Percentiles rank a stretch among this genome's conserved stretches.
Evolutionary conservation across 306 rosid genomes (phyloP).

Genomic region (Vigna unguiculata): DNA sequence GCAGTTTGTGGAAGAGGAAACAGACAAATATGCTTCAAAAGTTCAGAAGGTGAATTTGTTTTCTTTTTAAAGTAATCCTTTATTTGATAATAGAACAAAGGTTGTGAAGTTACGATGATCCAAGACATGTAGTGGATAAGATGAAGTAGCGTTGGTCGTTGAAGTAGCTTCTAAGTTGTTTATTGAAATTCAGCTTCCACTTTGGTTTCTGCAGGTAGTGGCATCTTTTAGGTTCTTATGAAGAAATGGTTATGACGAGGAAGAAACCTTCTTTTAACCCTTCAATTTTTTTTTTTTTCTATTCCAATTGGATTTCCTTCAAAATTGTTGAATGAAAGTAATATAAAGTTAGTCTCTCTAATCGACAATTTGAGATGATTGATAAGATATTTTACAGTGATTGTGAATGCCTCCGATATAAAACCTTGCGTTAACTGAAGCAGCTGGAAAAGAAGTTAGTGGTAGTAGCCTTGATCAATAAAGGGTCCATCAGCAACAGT

Average conservation of each 20-base stretch:
- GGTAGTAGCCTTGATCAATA: background rate
- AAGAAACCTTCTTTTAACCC: background rate
- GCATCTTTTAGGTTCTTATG: slow-evolving; percentile 72
- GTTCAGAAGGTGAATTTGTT: slow-evolving; percentile 65
- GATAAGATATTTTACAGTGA: slow-evolving; percentile 27
- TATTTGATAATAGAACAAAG: slow-evolving; percentile 19
- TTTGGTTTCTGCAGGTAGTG: slow-evolving; percentile 76
- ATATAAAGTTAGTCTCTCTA: background rate
- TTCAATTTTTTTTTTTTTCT: background rate
- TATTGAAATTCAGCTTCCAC: slow-evolving; percentile 22
- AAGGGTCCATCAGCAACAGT: background rate
- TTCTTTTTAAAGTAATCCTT: background rate
- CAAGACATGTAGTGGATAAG: slow-evolving; percentile 8
- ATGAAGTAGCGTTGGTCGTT: background rate
- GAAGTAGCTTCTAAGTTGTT: slow-evolving; percentile 25
- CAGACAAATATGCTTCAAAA: slow-evolving; percentile 64
- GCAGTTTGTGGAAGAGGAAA: slow-evolving; percentile 79
- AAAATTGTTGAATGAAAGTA: background rate
- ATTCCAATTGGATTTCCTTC: slow-evolving; percentile 1
- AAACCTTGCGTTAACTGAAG: background rate
- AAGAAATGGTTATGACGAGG: slow-evolving; percentile 29
- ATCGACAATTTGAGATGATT: background rate
- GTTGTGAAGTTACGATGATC: slow-evolving; percentile 1
- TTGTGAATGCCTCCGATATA: slow-evolving; percentile 16
- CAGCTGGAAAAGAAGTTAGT: background rate